Evolutionary conservation across 163 green algal genomes (phyloP), one percentile per base, ranked within the genome.

Genomic region (Chloromonas sp.): DNA sequence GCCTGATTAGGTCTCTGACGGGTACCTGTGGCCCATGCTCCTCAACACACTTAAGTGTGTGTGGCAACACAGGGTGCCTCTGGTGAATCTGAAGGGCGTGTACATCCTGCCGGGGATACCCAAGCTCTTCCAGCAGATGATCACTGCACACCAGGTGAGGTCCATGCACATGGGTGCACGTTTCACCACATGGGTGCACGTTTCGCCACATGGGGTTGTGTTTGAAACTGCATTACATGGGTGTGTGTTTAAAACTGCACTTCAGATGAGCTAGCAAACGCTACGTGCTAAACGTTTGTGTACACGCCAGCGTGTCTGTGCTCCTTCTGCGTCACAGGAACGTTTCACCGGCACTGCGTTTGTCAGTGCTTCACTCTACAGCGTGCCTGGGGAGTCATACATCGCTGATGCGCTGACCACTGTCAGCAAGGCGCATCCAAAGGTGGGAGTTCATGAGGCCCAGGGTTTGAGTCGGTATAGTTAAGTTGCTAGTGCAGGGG

Each of bases 61-160:
- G 36, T 36, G 36, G 66, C 61, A 11, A 74, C 70, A 2, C 77
- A 97, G 94, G 94, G 94, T 97, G 61, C 94, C 94, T 0, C 87
- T 96, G 70, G 93, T 94, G 2, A 88, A 92, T 8, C 60, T 92
- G 36, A 61, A 89, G 0, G 87, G 87, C 5, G 88, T 94, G 11
- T 96, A 95, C 86, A 90, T 96, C 13, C 86, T 97, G 70, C 94
- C 94, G 0, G 94, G 94, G 79, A 95, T 97, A 71, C 94, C 94
- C 0, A 83, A 88, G 13, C 92, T 97, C 0, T 97, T 97, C 80
- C 86, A 94, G 84, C 60, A 84, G 15, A 95, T 96, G 91, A 81
- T 95, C 2, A 83, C 86, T 2, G 89, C 87, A 0, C 87, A 95
- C 85, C 87, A 89, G 61, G 89, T 85, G 1, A 0, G 83, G 1